A percentile compares a stretch with the other conserved stretches of the same genome.
Evolutionary conservation across 2,329 filamentous ascomycete species (phyloP).

Genomic region (Fusarium sp.): DNA sequence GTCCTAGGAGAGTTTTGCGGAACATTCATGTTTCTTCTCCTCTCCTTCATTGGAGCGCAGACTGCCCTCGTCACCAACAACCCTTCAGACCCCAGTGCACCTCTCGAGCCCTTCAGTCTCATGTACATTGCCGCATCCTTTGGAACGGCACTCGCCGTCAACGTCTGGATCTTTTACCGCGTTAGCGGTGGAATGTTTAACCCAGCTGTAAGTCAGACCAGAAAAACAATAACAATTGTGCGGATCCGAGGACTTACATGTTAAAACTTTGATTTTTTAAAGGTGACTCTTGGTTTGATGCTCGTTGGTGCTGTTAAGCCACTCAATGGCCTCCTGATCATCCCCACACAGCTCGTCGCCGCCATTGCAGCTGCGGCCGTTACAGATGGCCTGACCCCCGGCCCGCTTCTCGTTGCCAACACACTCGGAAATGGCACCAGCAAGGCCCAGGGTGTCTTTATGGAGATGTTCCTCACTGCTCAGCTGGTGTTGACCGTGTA

Average conservation of each 20-base stretch:
- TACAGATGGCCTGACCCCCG: constrained; percentile 69
- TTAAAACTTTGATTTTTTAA: background rate
- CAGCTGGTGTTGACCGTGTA: constrained; percentile 74
- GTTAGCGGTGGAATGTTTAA: constrained; percentile 66
- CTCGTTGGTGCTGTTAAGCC: constrained; percentile 68
- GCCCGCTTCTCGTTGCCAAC: constrained; percentile 67
- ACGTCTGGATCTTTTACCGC: constrained; percentile 69
- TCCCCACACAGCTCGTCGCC: constrained; percentile 69
- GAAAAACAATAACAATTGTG: background rate
- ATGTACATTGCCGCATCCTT: constrained; percentile 65
- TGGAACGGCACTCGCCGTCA: constrained; percentile 63
- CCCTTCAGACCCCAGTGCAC: constrained; percentile 40
- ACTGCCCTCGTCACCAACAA: constrained; percentile 52
- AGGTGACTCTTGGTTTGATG: constrained; percentile 70
- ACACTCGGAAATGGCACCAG: constrained; percentile 64
- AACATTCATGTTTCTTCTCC: constrained; percentile 65
- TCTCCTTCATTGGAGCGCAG: constrained; percentile 56
- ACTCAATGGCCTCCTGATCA: constrained; percentile 63
- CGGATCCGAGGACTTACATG: constrained; percentile 1
- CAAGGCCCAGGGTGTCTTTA: constrained; percentile 70
- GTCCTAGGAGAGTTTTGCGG: constrained; percentile 64
- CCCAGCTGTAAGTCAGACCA: constrained; percentile 56
- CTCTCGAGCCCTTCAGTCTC: constrained; percentile 52
- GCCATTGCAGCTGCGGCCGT: constrained; percentile 71
- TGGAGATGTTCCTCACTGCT: constrained; percentile 75